Evolutionary conservation across 169 alveolate species (phyloP), one percentile per base, ranked within the genome.

Genomic region (Plasmodium gonderi): DNA sequence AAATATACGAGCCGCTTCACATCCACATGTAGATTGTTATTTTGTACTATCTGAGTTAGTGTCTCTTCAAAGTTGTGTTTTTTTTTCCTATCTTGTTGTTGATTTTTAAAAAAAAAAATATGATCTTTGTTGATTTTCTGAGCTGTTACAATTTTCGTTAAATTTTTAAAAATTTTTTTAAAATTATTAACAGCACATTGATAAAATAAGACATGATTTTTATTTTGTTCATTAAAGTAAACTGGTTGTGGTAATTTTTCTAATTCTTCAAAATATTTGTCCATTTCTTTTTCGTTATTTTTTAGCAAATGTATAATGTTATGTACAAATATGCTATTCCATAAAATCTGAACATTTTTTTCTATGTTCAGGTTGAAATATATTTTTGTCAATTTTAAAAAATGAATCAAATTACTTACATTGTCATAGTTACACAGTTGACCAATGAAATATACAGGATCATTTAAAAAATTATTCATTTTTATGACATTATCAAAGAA

Each of bases 401-500:
- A 85, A 33, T 74, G 92, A 4, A 85, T 17, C 67, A 85, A 74
- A 44, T 85, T 85, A n/a, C 45, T 74, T 31, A 85, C 44, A 31
- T 85, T 85, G 9, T 85, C 92, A 77, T 85, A 85, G 23, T 38
- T 85, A 3, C 92, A 74, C 23, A 74, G 64, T 0, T 44, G 72
- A 12, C 92, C 92, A 38, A 85, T 49, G 67, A n/a, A 85, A 36
- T 60, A 54, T 20, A 85, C 60, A 7, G 92, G 92, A 64, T 85
- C 78, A 38, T 85, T 74, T 54, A 85, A 74, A 85, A 85, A 85
- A 23, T 7, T 47, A 54, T 85, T 85, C 36, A 85, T 85, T 85
- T 85, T 85, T 74, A 85, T 17, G 47, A 85, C 92, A 54, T 85
- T 74, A 29, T 85, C 92, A 29, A 49, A 74, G 67, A 85, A 85